A percentile compares a stretch with the other conserved stretches of the same genome.
Evolutionary conservation across 257 asterid species (phyloP).

Genomic region (Euphrasia confusa): DNA sequence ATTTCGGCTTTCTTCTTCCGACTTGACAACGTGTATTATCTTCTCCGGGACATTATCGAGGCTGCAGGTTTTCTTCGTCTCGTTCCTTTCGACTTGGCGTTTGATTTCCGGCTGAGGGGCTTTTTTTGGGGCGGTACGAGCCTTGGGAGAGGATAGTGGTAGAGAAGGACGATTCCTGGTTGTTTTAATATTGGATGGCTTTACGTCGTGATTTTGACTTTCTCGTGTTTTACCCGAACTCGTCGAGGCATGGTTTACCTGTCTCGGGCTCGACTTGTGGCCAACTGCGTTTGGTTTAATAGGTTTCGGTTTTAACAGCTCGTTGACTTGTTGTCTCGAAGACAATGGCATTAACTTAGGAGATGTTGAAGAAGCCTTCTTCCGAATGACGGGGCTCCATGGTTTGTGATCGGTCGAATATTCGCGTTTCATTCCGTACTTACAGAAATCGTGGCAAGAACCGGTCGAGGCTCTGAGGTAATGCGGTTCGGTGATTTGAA

Average conservation of each 20-base stretch:
- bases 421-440: constrained; percentile 47
- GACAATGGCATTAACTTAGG: constrained; percentile 7
- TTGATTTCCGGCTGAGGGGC: constrained; percentile 21
- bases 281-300: not conserved
- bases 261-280: constrained; percentile 2
- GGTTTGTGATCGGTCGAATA: constrained; percentile 25
- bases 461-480: constrained; percentile 63
- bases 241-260: not conserved
- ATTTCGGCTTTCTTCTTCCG: constrained; percentile 4
- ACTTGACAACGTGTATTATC: constrained; percentile 30
- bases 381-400: constrained; percentile 9
- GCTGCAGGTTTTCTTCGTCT: constrained; percentile 12
- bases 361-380: constrained; percentile 13
- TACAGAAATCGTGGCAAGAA: constrained; percentile 87
- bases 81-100: not conserved
- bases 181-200: not conserved
- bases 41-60: constrained; percentile 36
- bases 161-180: not conserved
- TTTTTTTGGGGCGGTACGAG: not conserved
- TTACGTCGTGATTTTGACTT: not conserved
- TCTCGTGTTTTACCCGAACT: constrained; percentile 12
- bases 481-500: constrained; percentile 27
- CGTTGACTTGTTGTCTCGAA: constrained; percentile 13
- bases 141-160: not conserved
- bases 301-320: constrained; percentile 19